Evolutionary conservation across 345 rosid genomes (phyloP).

Genomic region (Melaleuca alternifolia): DNA sequence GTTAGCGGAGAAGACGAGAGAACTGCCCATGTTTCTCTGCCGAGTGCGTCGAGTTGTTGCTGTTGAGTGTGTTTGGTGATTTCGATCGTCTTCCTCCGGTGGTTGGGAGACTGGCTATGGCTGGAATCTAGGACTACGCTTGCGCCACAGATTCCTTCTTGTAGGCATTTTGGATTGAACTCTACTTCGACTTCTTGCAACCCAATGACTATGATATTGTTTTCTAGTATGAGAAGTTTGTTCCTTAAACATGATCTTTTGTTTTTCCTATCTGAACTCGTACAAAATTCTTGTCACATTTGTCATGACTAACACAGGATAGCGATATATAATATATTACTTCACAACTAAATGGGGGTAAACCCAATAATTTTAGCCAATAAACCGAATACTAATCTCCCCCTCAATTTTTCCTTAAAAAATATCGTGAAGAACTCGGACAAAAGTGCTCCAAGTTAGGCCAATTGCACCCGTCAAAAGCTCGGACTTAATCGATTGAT

Average conservation of each 20-base stretch:
- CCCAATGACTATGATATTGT: neutral
- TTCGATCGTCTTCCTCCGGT: neutral
- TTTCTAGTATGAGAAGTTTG: neutral
- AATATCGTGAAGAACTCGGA: neutral
- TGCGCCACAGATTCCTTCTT: neutral
- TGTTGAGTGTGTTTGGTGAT: neutral
- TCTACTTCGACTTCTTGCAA: neutral
- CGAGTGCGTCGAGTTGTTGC: neutral
- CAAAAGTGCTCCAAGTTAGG: neutral
- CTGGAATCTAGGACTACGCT: neutral
- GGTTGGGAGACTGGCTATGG: neutral
- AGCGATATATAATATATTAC: too few species aligned
- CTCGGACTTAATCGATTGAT: neutral
- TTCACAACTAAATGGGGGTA: neutral
- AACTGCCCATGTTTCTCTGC: slow-evolving; percentile 30
- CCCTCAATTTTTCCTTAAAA: neutral
- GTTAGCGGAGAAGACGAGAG: slow-evolving; percentile 35
- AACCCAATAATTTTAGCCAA: neutral
- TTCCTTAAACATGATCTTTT: neutral
- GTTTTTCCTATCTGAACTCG: accelerated
- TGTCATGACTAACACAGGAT: neutral
- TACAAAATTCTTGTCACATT: neutral
- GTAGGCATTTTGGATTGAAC: neutral
- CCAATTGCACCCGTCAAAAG: neutral
- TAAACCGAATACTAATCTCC: accelerated